These are phyloP conservation scores for Cyclotella baltica DNA, from an alignment of 108 stramenopile species.

Conservation along the genomic window DNA sequence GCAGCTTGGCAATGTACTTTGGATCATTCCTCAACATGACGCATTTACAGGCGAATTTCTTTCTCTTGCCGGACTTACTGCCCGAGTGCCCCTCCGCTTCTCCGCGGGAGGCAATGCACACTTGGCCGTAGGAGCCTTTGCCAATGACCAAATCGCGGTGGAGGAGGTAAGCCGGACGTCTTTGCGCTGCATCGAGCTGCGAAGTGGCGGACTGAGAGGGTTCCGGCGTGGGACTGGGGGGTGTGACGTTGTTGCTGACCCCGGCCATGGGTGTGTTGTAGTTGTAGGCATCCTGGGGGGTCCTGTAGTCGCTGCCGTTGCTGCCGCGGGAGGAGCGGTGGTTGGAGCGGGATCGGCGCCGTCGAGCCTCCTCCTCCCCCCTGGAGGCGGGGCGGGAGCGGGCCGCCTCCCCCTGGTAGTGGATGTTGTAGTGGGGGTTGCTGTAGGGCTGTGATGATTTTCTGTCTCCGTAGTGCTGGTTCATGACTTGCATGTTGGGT, in stretches of 20 bases:
- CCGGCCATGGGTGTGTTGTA: constrained; percentile 16
- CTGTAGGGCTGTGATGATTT: constrained; percentile 10
- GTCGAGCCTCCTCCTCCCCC: constrained; percentile 24
- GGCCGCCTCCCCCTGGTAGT: constrained; percentile 12
- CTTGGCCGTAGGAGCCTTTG: constrained; percentile 92
- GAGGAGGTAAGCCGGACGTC: constrained; percentile 88
- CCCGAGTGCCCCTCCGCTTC: constrained; percentile 79
- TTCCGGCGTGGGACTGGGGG: constrained; percentile 32
- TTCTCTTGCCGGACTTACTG: constrained; percentile 73
- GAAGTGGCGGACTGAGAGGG: constrained; percentile 22
- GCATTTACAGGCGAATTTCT: constrained; percentile 94
- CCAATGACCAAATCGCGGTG: constrained; percentile 92
- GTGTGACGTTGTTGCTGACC: constrained; percentile 34
- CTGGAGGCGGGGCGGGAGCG: constrained; percentile 13
- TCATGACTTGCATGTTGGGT: constrained; percentile 45
- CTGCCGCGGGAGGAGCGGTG: constrained; percentile 8
- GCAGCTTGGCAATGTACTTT: constrained; percentile 93
- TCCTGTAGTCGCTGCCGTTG: background rate
- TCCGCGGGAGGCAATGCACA: constrained; percentile 90
- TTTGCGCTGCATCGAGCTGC: constrained; percentile 53
- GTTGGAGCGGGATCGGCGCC: constrained; percentile 24
- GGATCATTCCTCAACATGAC: constrained; percentile 91
- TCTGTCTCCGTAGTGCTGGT: constrained; percentile 14
- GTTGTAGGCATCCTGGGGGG: constrained; percentile 16
- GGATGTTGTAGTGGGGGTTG: constrained; percentile 31